Conservation (phyloP, 352 stramenopile species). For the Blastocystis sp. region DNA sequence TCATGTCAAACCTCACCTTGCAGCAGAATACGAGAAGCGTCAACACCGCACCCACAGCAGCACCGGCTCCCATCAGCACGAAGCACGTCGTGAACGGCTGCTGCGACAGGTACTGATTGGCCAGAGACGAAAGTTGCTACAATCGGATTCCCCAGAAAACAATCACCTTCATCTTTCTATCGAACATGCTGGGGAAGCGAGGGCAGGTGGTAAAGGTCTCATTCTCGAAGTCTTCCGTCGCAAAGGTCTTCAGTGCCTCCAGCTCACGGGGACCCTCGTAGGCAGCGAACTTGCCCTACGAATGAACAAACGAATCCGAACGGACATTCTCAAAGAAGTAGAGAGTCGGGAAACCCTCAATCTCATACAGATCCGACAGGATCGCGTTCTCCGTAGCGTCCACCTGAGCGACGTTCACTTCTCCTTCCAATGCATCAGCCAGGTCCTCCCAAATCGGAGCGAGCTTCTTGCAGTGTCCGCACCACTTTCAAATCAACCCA, state of each 20-base stretch:
- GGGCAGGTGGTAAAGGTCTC: neutral
- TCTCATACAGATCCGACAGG: conserved; percentile 18
- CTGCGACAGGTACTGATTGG: neutral
- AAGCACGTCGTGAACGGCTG: conserved; percentile 39
- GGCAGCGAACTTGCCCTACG: conserved; percentile 28
- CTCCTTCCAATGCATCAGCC: neutral
- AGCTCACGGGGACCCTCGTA: conserved; percentile 36
- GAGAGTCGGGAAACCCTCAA: conserved; percentile 49
- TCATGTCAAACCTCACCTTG: neutral
- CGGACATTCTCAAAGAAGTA: conserved; percentile 41
- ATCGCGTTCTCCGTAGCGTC: conserved; percentile 24
- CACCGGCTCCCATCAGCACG: conserved; percentile 11
- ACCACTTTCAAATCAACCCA: conserved; percentile 12
- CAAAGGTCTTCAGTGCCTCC: conserved; percentile 32
- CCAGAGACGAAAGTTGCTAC: neutral
- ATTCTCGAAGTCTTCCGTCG: neutral
- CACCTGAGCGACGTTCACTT: conserved; percentile 53
- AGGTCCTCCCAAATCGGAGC: conserved; percentile 47
- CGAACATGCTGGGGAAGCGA: neutral
- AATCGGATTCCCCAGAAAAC: neutral
- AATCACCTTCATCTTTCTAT: neutral
- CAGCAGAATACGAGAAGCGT: conserved; percentile 25
- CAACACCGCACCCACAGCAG: neutral
- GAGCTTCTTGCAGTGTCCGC: conserved; percentile 54
- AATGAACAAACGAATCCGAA: neutral